Base-by-base conservation (phyloP, 1,139 yeast genomes). In the Trichomonascaceae sp. region DNA sequence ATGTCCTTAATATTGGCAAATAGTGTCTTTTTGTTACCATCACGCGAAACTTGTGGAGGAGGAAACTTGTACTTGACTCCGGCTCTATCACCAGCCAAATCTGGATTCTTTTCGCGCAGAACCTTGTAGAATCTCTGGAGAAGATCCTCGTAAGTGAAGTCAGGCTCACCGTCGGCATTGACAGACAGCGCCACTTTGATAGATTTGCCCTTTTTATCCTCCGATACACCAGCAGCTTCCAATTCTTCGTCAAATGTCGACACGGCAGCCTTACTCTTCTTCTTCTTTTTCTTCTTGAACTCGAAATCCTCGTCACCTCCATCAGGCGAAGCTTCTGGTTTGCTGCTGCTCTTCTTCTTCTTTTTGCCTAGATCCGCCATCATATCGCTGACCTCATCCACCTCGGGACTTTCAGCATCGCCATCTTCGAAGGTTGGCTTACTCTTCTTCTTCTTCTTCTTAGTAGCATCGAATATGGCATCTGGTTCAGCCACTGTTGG, bases 1-100 rank as follows among this genome's bases (percentile, higher is more conserved):
- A 93, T 93, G 68, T 88, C 96, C 76, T 91, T 96, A 61, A 93
- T 91, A 72, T 93, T 93, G 65, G 96, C 91, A 71, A 95, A 93
- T 68, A 91, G 82, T 9, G 99, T 89, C 81, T 91, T 95, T 76
- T 93, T 95, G 68, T 85, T 83, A 73, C 99, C 98, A 77, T 93
- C 99, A 78, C 99, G 90, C 74, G 86, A 87, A 72, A 96, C 93
- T 60, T 86, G 79, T 59, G 99, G 99, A 53, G 98, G 99, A 54
- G 99, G 99, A 66, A 93, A 91, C 79, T 95, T 87, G 77, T 91
- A 87, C 74, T 91, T 91, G 55, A 90, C 83, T 50, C 96, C 95
- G 47, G 90, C 79, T 74, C 95, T 84, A 70, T 93, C 97, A 64
- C 98, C 97, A 50, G 98, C 99, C 67, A 95, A 81, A 71, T 93